phyloP scores from a whole-genome alignment of 2,329 filamentous ascomycete species.

The Hymenoscyphus occultus region DNA sequence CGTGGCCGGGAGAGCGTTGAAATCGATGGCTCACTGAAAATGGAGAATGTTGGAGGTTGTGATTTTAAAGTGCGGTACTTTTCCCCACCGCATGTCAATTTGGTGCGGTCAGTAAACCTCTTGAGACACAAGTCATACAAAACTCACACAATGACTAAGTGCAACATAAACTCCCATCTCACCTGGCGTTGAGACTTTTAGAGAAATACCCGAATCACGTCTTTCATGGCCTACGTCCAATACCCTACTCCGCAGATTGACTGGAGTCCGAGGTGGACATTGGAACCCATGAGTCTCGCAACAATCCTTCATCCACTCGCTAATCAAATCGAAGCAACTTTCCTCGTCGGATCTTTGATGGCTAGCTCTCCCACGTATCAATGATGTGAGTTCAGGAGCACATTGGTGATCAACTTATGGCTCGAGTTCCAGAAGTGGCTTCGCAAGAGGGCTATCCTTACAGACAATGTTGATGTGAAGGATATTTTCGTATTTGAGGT shows the following conservation, averaged over 20 bases:
- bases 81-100: background rate
- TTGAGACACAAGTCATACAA: background rate
- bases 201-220: background rate
- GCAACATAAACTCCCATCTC: background rate
- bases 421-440: background rate
- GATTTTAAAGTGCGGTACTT: background rate
- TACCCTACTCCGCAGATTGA: background rate
- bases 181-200: background rate
- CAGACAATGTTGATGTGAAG: background rate
- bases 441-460: background rate
- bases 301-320: background rate
- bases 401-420: background rate
- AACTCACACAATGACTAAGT: background rate
- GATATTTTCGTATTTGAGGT: background rate
- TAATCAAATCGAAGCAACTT: background rate
- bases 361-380: background rate
- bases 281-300: background rate
- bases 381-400: background rate
- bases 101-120: background rate
- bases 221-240: background rate
- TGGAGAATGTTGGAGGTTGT: background rate
- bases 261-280: background rate
- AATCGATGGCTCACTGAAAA: background rate
- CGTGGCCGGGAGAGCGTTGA: background rate
- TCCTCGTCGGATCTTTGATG: background rate